A percentile compares a stretch with the other conserved stretches of the same genome.
Evolutionary conservation across 2,329 filamentous ascomycete genomes (phyloP).

Genomic region (Herpomyces periplanetae): DNA sequence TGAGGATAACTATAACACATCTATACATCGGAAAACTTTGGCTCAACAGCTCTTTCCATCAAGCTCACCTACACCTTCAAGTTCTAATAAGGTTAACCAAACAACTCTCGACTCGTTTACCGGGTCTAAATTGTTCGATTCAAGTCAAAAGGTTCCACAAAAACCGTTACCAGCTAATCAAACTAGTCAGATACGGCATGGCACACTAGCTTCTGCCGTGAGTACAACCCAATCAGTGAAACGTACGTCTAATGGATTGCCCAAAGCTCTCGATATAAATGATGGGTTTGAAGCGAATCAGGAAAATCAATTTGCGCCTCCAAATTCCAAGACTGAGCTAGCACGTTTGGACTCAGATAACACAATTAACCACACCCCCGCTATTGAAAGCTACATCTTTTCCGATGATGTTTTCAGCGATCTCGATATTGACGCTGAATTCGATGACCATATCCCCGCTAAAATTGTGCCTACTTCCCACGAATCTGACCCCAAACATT

Average conservation of each 20-base stretch:
- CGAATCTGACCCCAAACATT: no score
- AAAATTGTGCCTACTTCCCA: no score
- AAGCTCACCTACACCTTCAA: slow-evolving; percentile 12
- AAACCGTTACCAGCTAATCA: slow-evolving; percentile 6
- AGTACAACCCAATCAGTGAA: slow-evolving; percentile 8
- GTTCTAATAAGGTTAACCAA: slow-evolving; percentile 13
- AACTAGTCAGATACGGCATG: slow-evolving; percentile 5
- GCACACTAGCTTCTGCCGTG: slow-evolving; percentile 3
- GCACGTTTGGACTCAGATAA: slow-evolving; percentile 6
- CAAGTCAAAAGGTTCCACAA: slow-evolving; percentile 6
- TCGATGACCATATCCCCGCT: slow-evolving; percentile 6
- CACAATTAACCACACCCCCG: background rate
- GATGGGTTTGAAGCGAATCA: no score
- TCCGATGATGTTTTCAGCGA: slow-evolving; percentile 5
- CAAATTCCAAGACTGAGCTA: no score
- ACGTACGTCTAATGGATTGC: slow-evolving; percentile 10
- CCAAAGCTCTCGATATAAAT: slow-evolving; percentile 9
- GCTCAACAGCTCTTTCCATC: slow-evolving; percentile 17
- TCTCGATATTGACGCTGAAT: slow-evolving; percentile 4
- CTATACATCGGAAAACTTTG: no score
- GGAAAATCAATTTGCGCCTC: no score
- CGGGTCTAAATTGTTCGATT: slow-evolving; percentile 7
- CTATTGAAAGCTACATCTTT: slow-evolving; percentile 1
- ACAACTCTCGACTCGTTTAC: slow-evolving; percentile 9
- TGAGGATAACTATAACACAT: no score